Base-by-base conservation (phyloP, 2,329 filamentous ascomycete genomes). In the Tothia fuscella region DNA sequence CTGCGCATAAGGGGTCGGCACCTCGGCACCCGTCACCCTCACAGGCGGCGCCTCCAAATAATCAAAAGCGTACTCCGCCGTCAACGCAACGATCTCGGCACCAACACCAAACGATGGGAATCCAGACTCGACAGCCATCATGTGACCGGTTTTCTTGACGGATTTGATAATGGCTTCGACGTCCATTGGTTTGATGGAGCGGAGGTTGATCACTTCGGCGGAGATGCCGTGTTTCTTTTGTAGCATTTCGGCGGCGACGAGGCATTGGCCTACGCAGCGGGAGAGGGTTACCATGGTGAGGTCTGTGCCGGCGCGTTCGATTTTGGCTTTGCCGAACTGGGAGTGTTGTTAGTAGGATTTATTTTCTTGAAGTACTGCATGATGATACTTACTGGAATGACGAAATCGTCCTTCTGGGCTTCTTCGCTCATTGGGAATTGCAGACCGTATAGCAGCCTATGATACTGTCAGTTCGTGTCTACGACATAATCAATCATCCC, bases 61-160 rank as follows among this genome's bases (percentile, higher is more conserved):
- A 70, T 98, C 91, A 60, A 96, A 98, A 49, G 78, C 88, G 65
- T 96, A 98, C 69, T 98, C 91, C 82, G 93, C 93, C 49, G 86
- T 80, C 47, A 95, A 72, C 46, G 91, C 91, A 49, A 98, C 76
- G 55, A 98, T 87, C 70, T 98, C 91, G 44, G 89, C 76, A 46
- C 80, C 76, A 52, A 98, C 86, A 61, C 91, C 91, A 60, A 88
- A 98, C 56, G 85, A 84, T 49, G 91, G 91, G 77, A 88, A 98
- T 50, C 89, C 91, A 44, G 87, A 95, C 68, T 96, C 89, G 53
- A 98, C 86, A 31, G 78, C 79, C 63, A 98, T 74, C 48, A 98
- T 77, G 57, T 82, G 83, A 62, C 84, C 82, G 14, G 91, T 98
- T 81, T 98, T 98, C 83, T 98, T 96, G 61, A 98, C 80, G 10